A percentile compares a stretch with the other conserved stretches of the same genome.
Conservation (phyloP, 169 alveolate genomes). For the Ichthyophthirius multifiliis region DNA sequence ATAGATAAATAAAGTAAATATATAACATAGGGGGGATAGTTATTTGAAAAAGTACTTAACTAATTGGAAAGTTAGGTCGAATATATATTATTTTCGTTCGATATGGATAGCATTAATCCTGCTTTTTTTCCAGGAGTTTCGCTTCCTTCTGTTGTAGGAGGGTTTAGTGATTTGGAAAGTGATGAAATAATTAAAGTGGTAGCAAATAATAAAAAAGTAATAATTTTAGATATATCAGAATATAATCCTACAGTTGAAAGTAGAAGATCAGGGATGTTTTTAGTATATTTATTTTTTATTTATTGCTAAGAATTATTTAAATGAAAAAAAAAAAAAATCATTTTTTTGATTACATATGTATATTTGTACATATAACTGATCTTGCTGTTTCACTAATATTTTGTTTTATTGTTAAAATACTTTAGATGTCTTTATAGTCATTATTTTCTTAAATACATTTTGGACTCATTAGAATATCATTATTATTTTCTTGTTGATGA, state of each 20-base stretch:
- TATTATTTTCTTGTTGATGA: no score
- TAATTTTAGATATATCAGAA: slow-evolving; percentile 43
- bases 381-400: no score
- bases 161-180: slow-evolving; percentile 40
- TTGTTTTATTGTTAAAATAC: no score
- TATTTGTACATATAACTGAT: no score
- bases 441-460: no score
- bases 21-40: slow-evolving; percentile 26
- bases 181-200: slow-evolving; percentile 13
- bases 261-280: slow-evolving; percentile 25
- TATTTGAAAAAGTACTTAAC: slow-evolving; percentile 3
- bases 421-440: no score
- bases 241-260: slow-evolving; percentile 51
- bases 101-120: slow-evolving; percentile 32
- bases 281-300: slow-evolving; percentile 28
- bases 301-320: no score
- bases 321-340: no score
- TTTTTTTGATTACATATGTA: no score
- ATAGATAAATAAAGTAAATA: background rate
- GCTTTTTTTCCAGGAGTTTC: slow-evolving; percentile 52
- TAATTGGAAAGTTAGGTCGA: slow-evolving; percentile 11
- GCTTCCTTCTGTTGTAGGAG: slow-evolving; percentile 47
- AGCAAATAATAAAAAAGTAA: slow-evolving; percentile 9
- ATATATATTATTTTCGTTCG: slow-evolving; percentile 30
- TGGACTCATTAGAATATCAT: no score